Base-by-base conservation (phyloP, 345 rosid species). In the Microthlaspi erraticum region DNA sequence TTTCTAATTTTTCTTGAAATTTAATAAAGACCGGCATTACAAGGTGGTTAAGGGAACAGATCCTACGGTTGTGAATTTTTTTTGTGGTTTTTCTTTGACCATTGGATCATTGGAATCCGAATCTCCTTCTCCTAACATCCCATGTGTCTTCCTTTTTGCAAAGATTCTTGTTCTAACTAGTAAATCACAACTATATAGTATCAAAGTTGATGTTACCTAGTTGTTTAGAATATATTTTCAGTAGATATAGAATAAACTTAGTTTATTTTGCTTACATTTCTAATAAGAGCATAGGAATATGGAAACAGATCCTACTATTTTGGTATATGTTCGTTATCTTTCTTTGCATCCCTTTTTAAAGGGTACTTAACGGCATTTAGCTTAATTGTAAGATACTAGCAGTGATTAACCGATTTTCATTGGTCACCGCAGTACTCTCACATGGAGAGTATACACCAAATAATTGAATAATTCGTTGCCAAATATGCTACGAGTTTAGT, bases 21-120 rank as follows among this genome's bases (percentile, higher is more conserved):
- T 44, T 75, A 60, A 53, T 75, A 68, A 61, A 75, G 61, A 76
- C 76, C 70, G 75, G 76, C 76, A 70, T 43, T 64, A 70, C 70
- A 64, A 76, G 64, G 75, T 76, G 71, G 80, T 70, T 76, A 64
- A 58, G 80, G 76, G 76, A 76, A 70, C 75, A 76, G 62, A 65
- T 76, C 80, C 76, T 32, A 76, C 80, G 76, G 71, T 56, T 76
- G 18, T 57, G 7, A 49, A 54, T 13, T 64, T 63, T 64, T 70
- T 38, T 69, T 56, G 4, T 76, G 61, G 58, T 62, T 34, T 48
- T 76, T 64, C 10, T 20, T 32, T 75, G 41, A 54, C 60, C 79
- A 54, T 75, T 55, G 52, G 79, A 75, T 69, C 36, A 19, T 37
- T 62, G 8, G 51, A 61, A 61, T 54, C 51, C 23, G 78, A 52